Evolutionary conservation across 305 asterid species (phyloP).

Genomic region (Fraxinus sp.): DNA sequence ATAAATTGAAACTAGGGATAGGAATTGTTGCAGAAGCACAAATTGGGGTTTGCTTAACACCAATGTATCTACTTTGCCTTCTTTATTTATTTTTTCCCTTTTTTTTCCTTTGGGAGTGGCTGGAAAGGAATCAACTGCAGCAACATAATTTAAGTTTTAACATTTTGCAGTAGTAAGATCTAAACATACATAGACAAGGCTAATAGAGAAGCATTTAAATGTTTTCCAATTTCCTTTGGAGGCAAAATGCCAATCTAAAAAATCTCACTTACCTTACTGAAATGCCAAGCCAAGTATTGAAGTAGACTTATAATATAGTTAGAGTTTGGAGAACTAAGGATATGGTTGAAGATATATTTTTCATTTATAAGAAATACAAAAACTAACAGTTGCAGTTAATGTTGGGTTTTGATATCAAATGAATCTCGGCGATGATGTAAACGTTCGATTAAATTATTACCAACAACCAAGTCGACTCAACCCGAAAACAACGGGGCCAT

Average conservation of each 20-base stretch:
- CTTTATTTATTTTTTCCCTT: not conserved
- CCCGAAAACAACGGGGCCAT: too few species aligned
- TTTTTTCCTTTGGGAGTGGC: not conserved
- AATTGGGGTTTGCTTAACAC: not conserved
- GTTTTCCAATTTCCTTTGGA: conserved; percentile 3
- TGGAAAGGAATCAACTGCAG: conserved; percentile 11
- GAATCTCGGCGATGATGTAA: too few species aligned
- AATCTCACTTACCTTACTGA: not conserved
- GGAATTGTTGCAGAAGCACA: too few species aligned
- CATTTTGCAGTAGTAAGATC: conserved; percentile 2
- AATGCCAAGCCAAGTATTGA: not conserved
- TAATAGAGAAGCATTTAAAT: conserved; percentile 13
- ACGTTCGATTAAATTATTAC: too few species aligned
- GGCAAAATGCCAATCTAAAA: not conserved
- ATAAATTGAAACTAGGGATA: too few species aligned
- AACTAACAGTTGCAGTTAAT: not conserved
- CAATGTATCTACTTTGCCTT: not conserved
- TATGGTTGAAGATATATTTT: not conserved
- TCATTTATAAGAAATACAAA: not conserved
- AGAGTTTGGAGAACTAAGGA: not conserved
- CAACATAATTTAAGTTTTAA: conserved; percentile 14
- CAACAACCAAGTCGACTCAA: too few species aligned
- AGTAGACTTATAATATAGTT: not conserved
- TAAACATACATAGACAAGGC: not conserved
- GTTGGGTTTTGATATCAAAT: too few species aligned